phyloP scores from a whole-genome alignment of 176 grass and related monocot genomes.

The Thalia dealbata region DNA sequence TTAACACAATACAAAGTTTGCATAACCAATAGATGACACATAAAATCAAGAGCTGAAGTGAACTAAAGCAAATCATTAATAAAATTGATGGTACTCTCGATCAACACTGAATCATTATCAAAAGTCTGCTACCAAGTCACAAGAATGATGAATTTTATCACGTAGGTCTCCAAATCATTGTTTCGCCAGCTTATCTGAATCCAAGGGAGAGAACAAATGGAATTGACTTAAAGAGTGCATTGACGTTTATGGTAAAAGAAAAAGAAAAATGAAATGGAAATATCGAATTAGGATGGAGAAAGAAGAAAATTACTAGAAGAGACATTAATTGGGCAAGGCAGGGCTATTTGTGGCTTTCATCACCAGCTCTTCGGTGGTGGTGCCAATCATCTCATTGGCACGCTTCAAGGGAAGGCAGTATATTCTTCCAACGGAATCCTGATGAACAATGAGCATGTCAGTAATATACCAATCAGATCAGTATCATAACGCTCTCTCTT shows the following conservation, averaged over 20 bases:
- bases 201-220: not conserved
- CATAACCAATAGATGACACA: too few species aligned
- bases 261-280: too few species aligned
- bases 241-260: not conserved
- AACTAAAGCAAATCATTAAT: not conserved
- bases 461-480: not conserved
- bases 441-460: not conserved
- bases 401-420: constrained; percentile 60
- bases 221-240: not conserved
- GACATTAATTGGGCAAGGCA: constrained; percentile 11
- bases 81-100: not conserved
- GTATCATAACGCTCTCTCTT: not conserved
- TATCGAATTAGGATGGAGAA: not conserved
- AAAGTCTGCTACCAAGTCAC: not conserved
- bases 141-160: not conserved
- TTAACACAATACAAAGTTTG: too few species aligned
- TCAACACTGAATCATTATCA: not conserved
- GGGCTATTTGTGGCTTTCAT: constrained; percentile 52
- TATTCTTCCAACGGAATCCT: constrained; percentile 94
- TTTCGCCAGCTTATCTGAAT: not conserved
- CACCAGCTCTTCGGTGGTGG: constrained; percentile 80
- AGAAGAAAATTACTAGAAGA: not conserved
- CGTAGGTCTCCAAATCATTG: not conserved
- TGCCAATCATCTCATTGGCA: constrained; percentile 79
- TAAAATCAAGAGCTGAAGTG: not conserved